These are phyloP conservation scores for Clausena lansium DNA, from an alignment of 345 rosid genomes.

Conservation along the genomic window DNA sequence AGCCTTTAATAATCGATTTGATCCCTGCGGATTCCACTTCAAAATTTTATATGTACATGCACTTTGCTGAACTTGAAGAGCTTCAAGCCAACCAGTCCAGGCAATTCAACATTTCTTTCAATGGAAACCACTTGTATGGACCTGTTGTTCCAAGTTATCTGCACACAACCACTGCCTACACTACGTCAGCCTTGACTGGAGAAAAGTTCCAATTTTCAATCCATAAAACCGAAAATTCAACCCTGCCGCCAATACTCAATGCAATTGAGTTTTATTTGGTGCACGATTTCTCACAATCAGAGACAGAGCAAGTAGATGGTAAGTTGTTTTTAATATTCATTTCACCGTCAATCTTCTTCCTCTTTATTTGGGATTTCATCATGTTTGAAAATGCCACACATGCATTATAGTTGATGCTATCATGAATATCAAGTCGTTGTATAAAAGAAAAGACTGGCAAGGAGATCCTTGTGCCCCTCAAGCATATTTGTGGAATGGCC, in stretches of 20 bases:
- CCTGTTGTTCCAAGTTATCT: slow-evolving; percentile 32
- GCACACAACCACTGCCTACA: slow-evolving; percentile 18
- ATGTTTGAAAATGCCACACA: neutral
- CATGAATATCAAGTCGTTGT: slow-evolving; percentile 22
- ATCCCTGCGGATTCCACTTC: slow-evolving; percentile 17
- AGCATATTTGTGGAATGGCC: slow-evolving; percentile 26
- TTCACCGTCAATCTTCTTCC: neutral
- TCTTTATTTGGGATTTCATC: neutral
- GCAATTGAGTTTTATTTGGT: slow-evolving; percentile 32
- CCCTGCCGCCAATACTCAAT: slow-evolving; percentile 55
- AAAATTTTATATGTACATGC: slow-evolving; percentile 40
- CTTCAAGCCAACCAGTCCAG: slow-evolving; percentile 41
- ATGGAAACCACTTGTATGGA: slow-evolving; percentile 32
- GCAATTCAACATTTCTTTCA: slow-evolving; percentile 33
- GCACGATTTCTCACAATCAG: slow-evolving; percentile 21
- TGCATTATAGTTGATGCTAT: slow-evolving; percentile 29
- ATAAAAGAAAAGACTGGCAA: slow-evolving; percentile 35
- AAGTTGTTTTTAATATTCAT: neutral
- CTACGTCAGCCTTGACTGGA: slow-evolving; percentile 22
- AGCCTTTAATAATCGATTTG: slow-evolving; percentile 31
- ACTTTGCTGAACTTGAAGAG: slow-evolving; percentile 48
- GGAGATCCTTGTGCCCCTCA: slow-evolving; percentile 47
- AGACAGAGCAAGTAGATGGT: slow-evolving; percentile 40
- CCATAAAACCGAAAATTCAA: slow-evolving; percentile 22
- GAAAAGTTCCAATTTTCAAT: slow-evolving; percentile 26